Percentiles rank a stretch among this genome's conserved stretches.
phyloP scores from a whole-genome alignment of 495 filamentous ascomycete species.

The Penicillium daleae region DNA sequence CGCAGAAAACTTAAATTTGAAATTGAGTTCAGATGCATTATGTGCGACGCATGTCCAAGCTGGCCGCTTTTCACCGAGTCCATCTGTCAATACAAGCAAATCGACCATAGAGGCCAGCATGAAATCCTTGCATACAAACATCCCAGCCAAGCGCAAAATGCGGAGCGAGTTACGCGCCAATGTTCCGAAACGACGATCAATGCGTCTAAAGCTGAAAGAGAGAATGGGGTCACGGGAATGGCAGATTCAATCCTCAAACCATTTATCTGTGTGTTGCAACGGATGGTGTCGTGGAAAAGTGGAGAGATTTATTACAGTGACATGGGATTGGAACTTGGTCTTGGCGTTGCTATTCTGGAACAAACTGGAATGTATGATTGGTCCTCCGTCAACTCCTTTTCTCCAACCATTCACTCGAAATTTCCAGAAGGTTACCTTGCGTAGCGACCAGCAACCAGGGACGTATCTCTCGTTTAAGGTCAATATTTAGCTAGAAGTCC shows the following conservation, averaged over 20 bases:
- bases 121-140: not conserved
- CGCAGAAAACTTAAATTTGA: not conserved
- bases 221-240: not conserved
- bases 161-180: not conserved
- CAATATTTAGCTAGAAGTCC: too few species aligned
- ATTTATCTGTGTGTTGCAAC: not conserved
- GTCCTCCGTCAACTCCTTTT: too few species aligned
- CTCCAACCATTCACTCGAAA: too few species aligned
- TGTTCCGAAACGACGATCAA: slow-evolving; percentile 5
- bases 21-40: not conserved
- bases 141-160: not conserved
- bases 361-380: too few species aligned
- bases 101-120: not conserved
- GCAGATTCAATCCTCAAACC: not conserved
- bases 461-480: too few species aligned
- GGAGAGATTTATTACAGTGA: too few species aligned
- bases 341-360: too few species aligned
- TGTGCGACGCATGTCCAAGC: not conserved
- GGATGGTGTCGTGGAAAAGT: too few species aligned
- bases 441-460: too few species aligned
- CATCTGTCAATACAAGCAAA: not conserved
- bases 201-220: slow-evolving; percentile 7
- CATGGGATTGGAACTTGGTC: too few species aligned
- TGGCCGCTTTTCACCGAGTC: not conserved
- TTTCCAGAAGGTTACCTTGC: too few species aligned